Base-by-base conservation (phyloP, 441 rosid species). In the Eutrema salsugineum region DNA sequence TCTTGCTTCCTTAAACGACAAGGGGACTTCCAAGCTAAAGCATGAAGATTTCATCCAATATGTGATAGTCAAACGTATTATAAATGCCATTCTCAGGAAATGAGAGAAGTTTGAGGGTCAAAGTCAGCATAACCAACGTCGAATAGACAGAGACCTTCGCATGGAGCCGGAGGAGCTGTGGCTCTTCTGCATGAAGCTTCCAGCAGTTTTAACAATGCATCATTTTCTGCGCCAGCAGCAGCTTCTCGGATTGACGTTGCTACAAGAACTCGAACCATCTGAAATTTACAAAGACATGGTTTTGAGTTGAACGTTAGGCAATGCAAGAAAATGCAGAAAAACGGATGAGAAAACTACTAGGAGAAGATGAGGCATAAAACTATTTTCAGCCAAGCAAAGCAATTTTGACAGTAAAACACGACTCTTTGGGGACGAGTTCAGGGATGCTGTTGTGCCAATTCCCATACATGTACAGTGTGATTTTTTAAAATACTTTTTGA, bases 191-290 rank as follows among this genome's bases (percentile, higher is more conserved):
- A 88, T 60, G 97, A 84, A 65, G 96, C 62, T 35, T 56, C 62
- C 14, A 56, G 43, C 39, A 56, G 62, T 35, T 56, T 17, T 56
- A 56, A 58, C 80, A 93, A 72, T 36, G 86, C 91, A 76, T 88
- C 91, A 20, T 89, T 84, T 61, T 88, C 89, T 6, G 91, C 94
- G 60, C 92, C 96, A 6, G 90, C 94, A 60, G 84, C 90, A 63
- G 96, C 99, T 84, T 95, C 99, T 62, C 98, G 84, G 68, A 95
- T 78, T 17, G 92, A 79, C 59, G 98, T 93, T 20, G 98, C 93
- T 58, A 93, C 96, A 24, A 93, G 93, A 68, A 95, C 98, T 28
- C 95, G 86, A 42, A 93, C 99, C 96, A 93, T 93, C 98, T 91
- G 80, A 35, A 44, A 38, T 42, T 66, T 36, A 48, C 57, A 67